Conservation (phyloP, 129 eudicot genomes). For the Chrysanthemum makinoi region DNA sequence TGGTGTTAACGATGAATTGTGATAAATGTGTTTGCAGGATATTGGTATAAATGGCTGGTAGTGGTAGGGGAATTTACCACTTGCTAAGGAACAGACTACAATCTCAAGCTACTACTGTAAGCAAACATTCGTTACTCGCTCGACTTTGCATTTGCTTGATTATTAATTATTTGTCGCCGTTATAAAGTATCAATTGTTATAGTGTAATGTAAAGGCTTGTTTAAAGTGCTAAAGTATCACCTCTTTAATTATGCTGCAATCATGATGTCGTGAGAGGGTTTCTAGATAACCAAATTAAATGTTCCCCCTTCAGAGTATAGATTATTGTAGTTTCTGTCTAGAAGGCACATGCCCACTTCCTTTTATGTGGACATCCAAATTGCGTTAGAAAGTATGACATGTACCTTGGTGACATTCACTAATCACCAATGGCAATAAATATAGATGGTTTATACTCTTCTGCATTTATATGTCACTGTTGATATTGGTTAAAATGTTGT, state of each 20-base stretch:
- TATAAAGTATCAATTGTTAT: neutral
- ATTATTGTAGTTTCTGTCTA: too few relatives aligned
- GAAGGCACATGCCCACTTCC: too few relatives aligned
- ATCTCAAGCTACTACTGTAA: conserved; percentile 51
- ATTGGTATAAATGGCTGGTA: conserved; percentile 46
- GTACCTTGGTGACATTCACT: conserved; percentile 11
- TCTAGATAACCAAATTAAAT: too few relatives aligned
- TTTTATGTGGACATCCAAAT: neutral
- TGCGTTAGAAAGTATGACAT: conserved; percentile 11
- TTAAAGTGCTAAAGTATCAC: too few relatives aligned
- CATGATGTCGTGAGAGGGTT: too few relatives aligned
- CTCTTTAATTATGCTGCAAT: too few relatives aligned
- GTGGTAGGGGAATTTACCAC: conserved; percentile 65
- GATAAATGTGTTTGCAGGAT: conserved; percentile 21
- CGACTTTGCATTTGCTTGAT: neutral
- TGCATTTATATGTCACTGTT: neutral
- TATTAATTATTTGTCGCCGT: neutral
- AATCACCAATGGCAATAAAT: neutral
- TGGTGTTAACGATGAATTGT: neutral
- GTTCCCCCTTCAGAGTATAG: too few relatives aligned
- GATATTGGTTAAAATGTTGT: too few relatives aligned
- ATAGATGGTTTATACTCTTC: neutral
- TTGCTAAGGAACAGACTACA: conserved; percentile 57
- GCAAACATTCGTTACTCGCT: neutral
- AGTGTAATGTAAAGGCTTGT: too few relatives aligned